A percentile compares a stretch with the other conserved stretches of the same genome.
phyloP scores from a whole-genome alignment of 768 basidiomycete species.

The Termitomyces sp. region DNA sequence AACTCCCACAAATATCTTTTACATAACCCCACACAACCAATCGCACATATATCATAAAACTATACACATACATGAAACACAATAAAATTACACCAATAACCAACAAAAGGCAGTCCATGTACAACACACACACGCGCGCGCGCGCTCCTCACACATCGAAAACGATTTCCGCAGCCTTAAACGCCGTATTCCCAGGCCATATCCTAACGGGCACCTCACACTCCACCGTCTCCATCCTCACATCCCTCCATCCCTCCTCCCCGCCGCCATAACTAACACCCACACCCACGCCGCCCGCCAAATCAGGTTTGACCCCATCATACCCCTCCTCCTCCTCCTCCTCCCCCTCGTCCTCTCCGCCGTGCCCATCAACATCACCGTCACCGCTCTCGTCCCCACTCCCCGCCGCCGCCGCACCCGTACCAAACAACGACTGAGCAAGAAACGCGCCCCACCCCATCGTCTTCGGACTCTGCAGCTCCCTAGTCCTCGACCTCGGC shows the following conservation, averaged over 20 bases:
- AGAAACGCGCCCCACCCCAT: conserved; percentile 37
- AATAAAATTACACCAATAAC: neutral
- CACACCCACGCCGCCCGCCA: conserved; percentile 44
- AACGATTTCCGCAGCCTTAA: conserved; percentile 71
- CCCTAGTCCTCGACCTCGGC: neutral
- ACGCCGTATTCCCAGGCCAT: conserved; percentile 87
- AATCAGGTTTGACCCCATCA: conserved; percentile 44
- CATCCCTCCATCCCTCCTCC: conserved; percentile 63
- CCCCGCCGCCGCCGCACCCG: conserved; percentile 33
- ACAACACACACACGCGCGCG: too few relatives aligned
- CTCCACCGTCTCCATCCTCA: conserved; percentile 83
- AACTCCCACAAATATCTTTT: too few relatives aligned
- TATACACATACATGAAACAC: neutral
- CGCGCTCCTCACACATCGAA: conserved; percentile 54
- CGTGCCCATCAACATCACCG: neutral
- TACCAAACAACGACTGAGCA: conserved; percentile 28
- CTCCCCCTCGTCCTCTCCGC: conserved; percentile 41
- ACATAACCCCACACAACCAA: too few relatives aligned
- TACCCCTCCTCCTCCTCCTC: conserved; percentile 29
- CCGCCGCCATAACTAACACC: conserved; percentile 46
- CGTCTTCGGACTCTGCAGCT: conserved; percentile 14
- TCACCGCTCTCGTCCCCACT: conserved; percentile 37
- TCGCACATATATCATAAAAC: too few relatives aligned
- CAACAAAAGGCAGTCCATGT: too few relatives aligned
- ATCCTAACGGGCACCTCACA: conserved; percentile 89